phyloP scores from a whole-genome alignment of 1,139 yeast genomes.

The Candida sp. region DNA sequence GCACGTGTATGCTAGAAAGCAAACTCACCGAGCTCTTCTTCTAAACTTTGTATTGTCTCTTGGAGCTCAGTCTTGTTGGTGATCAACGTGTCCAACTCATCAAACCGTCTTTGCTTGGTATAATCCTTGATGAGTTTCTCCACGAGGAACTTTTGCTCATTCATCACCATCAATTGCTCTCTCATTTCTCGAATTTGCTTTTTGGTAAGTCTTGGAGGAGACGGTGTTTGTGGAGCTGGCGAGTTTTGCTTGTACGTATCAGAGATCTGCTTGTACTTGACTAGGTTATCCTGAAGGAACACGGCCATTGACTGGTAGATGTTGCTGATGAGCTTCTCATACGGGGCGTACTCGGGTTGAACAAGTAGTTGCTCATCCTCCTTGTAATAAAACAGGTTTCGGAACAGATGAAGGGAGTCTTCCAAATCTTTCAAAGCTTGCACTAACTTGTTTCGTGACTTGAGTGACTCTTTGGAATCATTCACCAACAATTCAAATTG shows the following conservation, averaged over 20 bases:
- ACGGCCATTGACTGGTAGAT: slow-evolving; percentile 37
- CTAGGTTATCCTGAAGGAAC: slow-evolving; percentile 38
- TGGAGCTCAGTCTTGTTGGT: slow-evolving; percentile 64
- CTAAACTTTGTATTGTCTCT: slow-evolving; percentile 53
- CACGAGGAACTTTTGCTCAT: slow-evolving; percentile 80
- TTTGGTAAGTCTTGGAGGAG: slow-evolving; percentile 39
- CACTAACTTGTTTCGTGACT: slow-evolving; percentile 32
- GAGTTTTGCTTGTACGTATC: slow-evolving; percentile 21
- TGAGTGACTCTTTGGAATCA: slow-evolving; percentile 12
- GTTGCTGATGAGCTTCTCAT: slow-evolving; percentile 29
- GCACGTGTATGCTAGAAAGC: slow-evolving; percentile 45
- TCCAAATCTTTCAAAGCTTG: slow-evolving; percentile 40
- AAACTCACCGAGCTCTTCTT: slow-evolving; percentile 64
- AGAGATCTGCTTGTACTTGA: slow-evolving; percentile 32
- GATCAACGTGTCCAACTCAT: slow-evolving; percentile 69
- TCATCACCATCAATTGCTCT: slow-evolving; percentile 84
- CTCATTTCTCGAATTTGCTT: slow-evolving; percentile 61
- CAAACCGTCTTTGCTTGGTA: slow-evolving; percentile 73
- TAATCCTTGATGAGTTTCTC: slow-evolving; percentile 64
- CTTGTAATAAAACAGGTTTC: slow-evolving; percentile 23
- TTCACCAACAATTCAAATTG: slow-evolving; percentile 26
- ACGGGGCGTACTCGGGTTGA: slow-evolving; percentile 16
- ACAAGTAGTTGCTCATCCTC: slow-evolving; percentile 20
- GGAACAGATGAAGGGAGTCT: slow-evolving; percentile 26
- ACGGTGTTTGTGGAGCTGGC: not conserved